Conservation (phyloP, 2,329 filamentous ascomycete genomes). For the Pseudocercospora cruenta region DNA sequence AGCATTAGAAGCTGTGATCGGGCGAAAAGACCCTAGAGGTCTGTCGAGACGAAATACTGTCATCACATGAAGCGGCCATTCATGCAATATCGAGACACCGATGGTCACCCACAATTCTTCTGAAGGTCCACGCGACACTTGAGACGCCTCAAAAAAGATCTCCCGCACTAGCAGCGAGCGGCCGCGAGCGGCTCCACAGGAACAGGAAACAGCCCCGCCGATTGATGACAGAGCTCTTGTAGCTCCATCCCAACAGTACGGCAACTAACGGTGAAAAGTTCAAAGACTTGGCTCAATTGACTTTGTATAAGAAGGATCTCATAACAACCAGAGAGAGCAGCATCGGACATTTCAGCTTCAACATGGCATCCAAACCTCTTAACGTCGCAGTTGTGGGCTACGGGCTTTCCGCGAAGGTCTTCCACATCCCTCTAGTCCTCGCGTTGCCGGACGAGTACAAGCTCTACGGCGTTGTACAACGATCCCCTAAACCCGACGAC, state of each 20-base stretch:
- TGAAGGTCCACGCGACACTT: constrained; percentile 16
- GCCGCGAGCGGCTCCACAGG: constrained; percentile 17
- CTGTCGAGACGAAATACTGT: constrained; percentile 64
- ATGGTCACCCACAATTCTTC: background rate
- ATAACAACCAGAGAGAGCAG: background rate
- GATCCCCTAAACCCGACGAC: constrained; percentile 65
- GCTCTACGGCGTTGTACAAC: constrained; percentile 76
- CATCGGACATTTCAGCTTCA: background rate
- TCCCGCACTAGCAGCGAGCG: background rate
- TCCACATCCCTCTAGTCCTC: constrained; percentile 79
- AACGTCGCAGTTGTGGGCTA: constrained; percentile 65
- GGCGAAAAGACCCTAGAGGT: constrained; percentile 60
- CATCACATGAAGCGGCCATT: constrained; percentile 28
- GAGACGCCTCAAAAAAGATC: background rate
- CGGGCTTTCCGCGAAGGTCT: constrained; percentile 72
- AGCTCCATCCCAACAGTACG: constrained; percentile 15
- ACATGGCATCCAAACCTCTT: constrained; percentile 41
- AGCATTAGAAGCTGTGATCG: constrained; percentile 77
- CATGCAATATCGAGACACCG: background rate
- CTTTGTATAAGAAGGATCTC: background rate
- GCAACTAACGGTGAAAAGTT: constrained; percentile 15
- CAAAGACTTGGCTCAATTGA: constrained; percentile 11
- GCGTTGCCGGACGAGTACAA: constrained; percentile 63
- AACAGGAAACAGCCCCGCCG: constrained; percentile 27
- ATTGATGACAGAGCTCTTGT: constrained; percentile 4